phyloP scores from a whole-genome alignment of 2,329 filamentous ascomycete species.

The Calonectria ilicicola region DNA sequence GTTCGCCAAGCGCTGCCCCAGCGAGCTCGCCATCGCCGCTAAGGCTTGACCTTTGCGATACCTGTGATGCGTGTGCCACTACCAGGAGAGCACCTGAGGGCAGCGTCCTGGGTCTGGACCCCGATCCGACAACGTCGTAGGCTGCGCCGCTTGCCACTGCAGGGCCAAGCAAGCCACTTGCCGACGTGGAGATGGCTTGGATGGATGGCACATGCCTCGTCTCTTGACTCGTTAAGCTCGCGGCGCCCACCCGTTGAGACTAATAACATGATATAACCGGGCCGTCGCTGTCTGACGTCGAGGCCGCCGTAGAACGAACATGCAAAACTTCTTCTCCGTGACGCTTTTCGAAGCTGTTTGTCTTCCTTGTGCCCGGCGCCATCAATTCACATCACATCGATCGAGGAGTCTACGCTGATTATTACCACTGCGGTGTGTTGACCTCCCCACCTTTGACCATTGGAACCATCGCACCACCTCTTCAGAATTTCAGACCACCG shows the following conservation, averaged over 20 bases:
- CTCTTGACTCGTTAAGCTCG: neutral
- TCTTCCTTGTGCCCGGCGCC: neutral
- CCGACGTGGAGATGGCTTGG: neutral
- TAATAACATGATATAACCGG: slow-evolving; percentile 15
- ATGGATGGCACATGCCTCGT: slow-evolving; percentile 12
- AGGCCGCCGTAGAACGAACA: neutral
- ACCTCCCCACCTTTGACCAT: neutral
- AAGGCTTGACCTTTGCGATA: slow-evolving; percentile 28
- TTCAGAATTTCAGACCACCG: neutral
- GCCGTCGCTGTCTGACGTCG: slow-evolving; percentile 6
- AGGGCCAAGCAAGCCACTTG: slow-evolving; percentile 9
- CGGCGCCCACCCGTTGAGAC: slow-evolving; percentile 3
- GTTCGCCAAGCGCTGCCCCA: slow-evolving; percentile 27
- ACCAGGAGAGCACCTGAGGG: slow-evolving; percentile 7
- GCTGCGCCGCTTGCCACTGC: slow-evolving; percentile 8
- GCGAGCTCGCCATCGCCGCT: slow-evolving; percentile 30
- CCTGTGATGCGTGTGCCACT: slow-evolving; percentile 6
- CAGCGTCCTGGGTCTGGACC: neutral
- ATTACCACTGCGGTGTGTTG: neutral
- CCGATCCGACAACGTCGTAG: neutral
- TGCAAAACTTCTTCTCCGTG: neutral
- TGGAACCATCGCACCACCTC: slow-evolving; percentile 7
- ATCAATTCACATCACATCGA: neutral
- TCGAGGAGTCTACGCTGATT: neutral
- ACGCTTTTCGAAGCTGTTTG: neutral